Percentiles rank a stretch among this genome's conserved stretches.
Conservation (phyloP, 2,329 filamentous ascomycete species). For the Stemphylium vesicarium region DNA sequence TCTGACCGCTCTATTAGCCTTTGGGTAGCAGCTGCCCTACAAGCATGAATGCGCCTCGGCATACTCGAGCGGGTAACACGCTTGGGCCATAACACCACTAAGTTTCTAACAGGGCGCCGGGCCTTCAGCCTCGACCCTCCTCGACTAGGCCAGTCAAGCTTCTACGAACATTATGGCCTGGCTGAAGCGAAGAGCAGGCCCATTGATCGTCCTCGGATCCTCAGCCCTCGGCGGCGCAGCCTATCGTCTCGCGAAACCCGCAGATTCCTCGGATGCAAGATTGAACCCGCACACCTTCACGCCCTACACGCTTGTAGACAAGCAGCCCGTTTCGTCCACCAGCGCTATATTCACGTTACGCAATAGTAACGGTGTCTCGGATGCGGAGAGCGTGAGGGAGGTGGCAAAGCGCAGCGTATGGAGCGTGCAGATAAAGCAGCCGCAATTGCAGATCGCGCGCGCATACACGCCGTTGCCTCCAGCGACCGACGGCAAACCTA, state of each 20-base stretch:
- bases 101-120: conserved; percentile 4
- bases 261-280: conserved; percentile 34
- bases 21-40: neutral
- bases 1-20: neutral
- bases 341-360: conserved; percentile 72
- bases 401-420: conserved; percentile 72
- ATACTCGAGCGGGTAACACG: conserved; percentile 10
- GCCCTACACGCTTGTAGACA: conserved; percentile 68
- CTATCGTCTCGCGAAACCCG: conserved; percentile 38
- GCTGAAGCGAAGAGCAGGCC: conserved; percentile 36
- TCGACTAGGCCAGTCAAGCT: neutral
- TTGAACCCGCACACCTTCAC: conserved; percentile 68
- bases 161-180: conserved; percentile 32
- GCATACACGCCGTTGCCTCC: conserved; percentile 89
- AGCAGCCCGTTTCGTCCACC: conserved; percentile 68
- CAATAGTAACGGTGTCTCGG: conserved; percentile 45
- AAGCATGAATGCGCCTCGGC: conserved; percentile 3
- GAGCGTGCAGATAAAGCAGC: conserved; percentile 94
- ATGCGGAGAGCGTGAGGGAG: conserved; percentile 41
- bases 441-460: conserved; percentile 87
- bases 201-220: conserved; percentile 41
- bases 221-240: conserved; percentile 44
- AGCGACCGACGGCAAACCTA: conserved; percentile 40
- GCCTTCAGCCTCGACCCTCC: neutral
- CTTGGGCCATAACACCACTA: conserved; percentile 14